These are phyloP conservation scores for Salvia hispanica DNA, from an alignment of 257 asterid genomes.

Conservation along the genomic window DNA sequence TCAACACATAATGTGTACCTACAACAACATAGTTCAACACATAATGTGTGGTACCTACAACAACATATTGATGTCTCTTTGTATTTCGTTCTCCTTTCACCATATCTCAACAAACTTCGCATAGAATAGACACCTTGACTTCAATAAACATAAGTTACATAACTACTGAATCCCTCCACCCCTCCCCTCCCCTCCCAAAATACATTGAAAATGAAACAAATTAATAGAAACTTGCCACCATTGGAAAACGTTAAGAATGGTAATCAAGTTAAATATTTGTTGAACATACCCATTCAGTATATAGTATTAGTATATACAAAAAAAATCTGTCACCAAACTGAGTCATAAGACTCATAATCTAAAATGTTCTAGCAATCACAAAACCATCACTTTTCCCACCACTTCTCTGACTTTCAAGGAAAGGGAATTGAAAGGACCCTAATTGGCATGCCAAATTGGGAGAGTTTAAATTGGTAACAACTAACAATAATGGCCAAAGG, in stretches of 20 bases:
- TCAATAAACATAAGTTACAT: neutral
- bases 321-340: neutral
- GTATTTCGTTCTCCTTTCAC: constrained; percentile 15
- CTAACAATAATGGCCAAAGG: neutral
- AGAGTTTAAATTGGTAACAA: neutral
- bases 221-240: neutral
- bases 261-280: constrained; percentile 1
- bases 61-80: neutral
- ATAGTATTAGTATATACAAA: neutral
- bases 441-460: neutral
- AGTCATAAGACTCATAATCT: neutral
- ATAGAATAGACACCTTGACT: constrained; percentile 16
- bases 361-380: neutral
- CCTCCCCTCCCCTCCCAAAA: constrained; percentile 1
- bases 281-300: constrained; percentile 6
- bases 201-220: neutral
- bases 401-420: neutral
- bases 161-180: neutral
- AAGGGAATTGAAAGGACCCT: neutral
- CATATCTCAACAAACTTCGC: constrained; percentile 12
- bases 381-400: neutral
- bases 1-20: neutral
- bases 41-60: constrained; percentile 7
- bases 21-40: constrained; percentile 5
- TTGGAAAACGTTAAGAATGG: constrained; percentile 1